phyloP scores from a whole-genome alignment of 306 rosid genomes.

The Sophora flavescens region DNA sequence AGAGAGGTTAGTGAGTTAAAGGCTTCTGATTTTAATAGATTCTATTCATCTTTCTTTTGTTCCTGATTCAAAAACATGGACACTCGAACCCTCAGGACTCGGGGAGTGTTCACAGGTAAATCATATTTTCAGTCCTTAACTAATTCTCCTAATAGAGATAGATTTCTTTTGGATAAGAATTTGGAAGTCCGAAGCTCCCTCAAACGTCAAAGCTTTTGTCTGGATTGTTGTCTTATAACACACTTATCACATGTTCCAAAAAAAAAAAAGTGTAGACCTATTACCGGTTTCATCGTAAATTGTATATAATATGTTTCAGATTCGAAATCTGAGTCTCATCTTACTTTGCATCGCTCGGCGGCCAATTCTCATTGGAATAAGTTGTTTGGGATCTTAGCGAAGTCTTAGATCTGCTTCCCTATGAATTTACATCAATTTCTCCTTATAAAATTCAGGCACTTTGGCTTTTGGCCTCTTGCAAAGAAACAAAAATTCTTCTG shows the following conservation, averaged over 20 bases:
- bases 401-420: no score
- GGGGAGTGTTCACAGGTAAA: no score
- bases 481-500: neutral
- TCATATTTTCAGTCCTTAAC: no score
- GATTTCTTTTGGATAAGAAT: no score
- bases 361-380: neutral
- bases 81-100: neutral
- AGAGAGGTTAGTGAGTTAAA: neutral
- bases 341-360: no score
- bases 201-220: neutral
- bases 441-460: no score
- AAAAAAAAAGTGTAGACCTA: neutral
- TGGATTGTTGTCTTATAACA: neutral
- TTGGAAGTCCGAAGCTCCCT: neutral
- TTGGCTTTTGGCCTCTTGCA: neutral
- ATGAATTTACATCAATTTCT: no score
- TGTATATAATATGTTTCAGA: neutral
- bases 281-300: neutral
- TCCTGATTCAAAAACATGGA: neutral
- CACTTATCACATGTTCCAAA: neutral
- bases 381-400: neutral
- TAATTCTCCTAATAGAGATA: no score
- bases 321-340: neutral
- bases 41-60: neutral
- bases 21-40: no score